Conservation (phyloP, 192 early-diverging fungal genomes). For the Spizellomyces sp. region DNA sequence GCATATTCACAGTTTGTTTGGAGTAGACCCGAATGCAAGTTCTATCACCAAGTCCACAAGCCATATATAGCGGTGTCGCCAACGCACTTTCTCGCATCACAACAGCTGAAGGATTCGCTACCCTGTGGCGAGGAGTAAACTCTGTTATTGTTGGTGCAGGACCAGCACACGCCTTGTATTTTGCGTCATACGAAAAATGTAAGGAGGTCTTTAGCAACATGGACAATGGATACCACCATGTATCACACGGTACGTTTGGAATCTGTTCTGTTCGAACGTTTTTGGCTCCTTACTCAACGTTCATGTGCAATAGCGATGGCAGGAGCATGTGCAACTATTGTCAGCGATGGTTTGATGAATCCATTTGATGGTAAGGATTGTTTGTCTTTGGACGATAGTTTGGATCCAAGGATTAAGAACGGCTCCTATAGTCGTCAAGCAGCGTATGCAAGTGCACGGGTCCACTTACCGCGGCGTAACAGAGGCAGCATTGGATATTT, state of each 20-base stretch:
- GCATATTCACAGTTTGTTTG: constrained; percentile 10
- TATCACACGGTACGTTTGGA: constrained; percentile 30
- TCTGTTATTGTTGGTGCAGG: constrained; percentile 92
- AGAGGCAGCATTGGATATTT: constrained; percentile 70
- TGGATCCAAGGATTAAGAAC: not conserved
- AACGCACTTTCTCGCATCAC: constrained; percentile 72
- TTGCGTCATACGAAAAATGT: constrained; percentile 91
- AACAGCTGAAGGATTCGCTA: constrained; percentile 72
- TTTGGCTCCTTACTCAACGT: not conserved
- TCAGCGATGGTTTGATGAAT: constrained; percentile 90
- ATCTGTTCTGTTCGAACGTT: not conserved
- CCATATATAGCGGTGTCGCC: constrained; percentile 68
- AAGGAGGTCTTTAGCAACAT: constrained; percentile 71
- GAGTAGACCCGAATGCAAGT: constrained; percentile 92
- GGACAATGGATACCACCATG: constrained; percentile 21
- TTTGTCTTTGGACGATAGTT: not conserved
- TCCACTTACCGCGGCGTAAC: constrained; percentile 69
- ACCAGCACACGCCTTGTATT: constrained; percentile 94
- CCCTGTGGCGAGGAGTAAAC: constrained; percentile 93
- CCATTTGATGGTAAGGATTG: constrained; percentile 84
- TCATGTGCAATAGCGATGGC: constrained; percentile 60
- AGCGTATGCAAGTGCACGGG: constrained; percentile 89
- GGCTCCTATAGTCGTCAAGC: constrained; percentile 76
- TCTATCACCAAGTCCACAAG: constrained; percentile 65
- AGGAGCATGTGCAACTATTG: constrained; percentile 85